Conservation (phyloP, 306 rosid genomes). For the Cucurbita ficifolia region DNA sequence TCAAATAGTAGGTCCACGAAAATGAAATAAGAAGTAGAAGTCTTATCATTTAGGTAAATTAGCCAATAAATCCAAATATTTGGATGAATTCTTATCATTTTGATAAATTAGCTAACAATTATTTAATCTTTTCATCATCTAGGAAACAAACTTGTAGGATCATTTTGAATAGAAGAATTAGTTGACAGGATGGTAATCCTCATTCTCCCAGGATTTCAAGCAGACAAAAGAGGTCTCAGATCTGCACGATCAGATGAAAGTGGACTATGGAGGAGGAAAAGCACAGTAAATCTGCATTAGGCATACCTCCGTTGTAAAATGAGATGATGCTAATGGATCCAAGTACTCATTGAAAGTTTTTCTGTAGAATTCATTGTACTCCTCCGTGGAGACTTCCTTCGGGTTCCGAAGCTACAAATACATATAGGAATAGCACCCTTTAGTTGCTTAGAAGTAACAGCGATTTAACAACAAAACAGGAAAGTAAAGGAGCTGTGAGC, state of each 20-base stretch:
- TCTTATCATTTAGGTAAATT: background rate
- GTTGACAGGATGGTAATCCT: background rate
- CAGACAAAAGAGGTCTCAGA: background rate
- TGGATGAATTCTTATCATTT: background rate
- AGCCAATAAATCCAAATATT: background rate
- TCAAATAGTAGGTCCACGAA: conserved; percentile 9
- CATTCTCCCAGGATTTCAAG: background rate
- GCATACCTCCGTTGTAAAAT: conserved; percentile 83
- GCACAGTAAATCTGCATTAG: background rate
- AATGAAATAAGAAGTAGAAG: background rate
- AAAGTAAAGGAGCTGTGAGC: conserved; percentile 8
- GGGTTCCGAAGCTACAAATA: conserved; percentile 82
- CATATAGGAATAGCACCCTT: background rate
- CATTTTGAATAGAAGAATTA: background rate
- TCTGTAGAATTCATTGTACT: conserved; percentile 89
- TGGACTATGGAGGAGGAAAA: background rate
- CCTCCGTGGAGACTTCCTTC: conserved; percentile 77
- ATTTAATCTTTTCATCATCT: background rate
- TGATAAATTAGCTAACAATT: background rate
- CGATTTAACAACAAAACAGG: background rate
- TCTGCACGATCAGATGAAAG: background rate
- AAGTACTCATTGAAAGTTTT: conserved; percentile 71
- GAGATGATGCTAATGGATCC: conserved; percentile 91
- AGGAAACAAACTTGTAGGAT: background rate
- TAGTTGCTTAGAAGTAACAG: background rate